These are phyloP conservation scores for Eucalyptus victrix DNA, from an alignment of 345 rosid genomes.

Conservation along the genomic window DNA sequence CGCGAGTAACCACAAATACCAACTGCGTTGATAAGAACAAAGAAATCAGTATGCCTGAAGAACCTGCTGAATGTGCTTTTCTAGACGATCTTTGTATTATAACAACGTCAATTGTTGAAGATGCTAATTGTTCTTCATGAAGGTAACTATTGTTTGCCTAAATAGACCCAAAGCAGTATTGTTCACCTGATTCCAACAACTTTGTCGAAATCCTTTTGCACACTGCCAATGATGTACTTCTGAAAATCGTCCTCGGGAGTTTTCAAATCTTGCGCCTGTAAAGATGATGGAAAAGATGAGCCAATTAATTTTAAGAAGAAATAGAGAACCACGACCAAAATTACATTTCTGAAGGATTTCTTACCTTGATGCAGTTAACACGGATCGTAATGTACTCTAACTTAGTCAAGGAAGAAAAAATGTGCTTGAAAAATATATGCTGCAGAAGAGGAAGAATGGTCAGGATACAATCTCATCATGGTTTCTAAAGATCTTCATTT, in stretches of 20 bases:
- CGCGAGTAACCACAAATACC: conserved; percentile 87
- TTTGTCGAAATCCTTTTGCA: conserved; percentile 87
- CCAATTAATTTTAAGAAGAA: not conserved
- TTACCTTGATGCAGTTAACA: conserved; percentile 68
- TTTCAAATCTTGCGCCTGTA: conserved; percentile 57
- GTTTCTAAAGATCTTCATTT: not conserved
- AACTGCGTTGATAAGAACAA: conserved; percentile 25
- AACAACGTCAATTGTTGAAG: not conserved
- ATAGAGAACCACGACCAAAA: not conserved
- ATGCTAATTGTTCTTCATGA: not conserved
- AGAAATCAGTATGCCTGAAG: not conserved
- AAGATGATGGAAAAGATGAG: not conserved
- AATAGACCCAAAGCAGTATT: not conserved
- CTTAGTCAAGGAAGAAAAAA: conserved; percentile 58
- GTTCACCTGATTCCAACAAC: conserved; percentile 87
- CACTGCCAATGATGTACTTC: conserved; percentile 58
- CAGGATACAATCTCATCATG: not conserved
- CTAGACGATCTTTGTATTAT: not conserved
- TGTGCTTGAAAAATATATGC: conserved; percentile 83
- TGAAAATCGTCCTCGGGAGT: conserved; percentile 72
- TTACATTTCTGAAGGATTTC: not conserved
- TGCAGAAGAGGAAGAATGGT: conserved; percentile 3
- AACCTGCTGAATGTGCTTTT: not conserved
- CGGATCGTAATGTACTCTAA: conserved; percentile 75
- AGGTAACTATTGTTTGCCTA: not conserved